Percentiles rank a stretch among this genome's conserved stretches.
phyloP scores from a whole-genome alignment of 768 basidiomycete species.

The Leccinum variicolor region DNA sequence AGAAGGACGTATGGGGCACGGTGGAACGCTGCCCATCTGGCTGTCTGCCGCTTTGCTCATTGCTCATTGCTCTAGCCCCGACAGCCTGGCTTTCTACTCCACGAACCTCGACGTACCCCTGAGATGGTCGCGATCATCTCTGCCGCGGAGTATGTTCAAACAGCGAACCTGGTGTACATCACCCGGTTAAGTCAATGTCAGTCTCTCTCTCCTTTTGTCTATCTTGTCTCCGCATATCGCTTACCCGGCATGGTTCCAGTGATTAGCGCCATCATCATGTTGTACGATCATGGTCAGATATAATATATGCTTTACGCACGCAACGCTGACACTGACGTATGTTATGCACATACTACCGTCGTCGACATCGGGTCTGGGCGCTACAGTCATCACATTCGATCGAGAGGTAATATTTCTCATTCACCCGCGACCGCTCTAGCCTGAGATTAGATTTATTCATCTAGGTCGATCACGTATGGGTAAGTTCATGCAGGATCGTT shows the following conservation, averaged over 20 bases:
- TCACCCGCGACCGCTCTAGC: neutral
- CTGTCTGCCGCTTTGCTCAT: neutral
- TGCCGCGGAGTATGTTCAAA: neutral
- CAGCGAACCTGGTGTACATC: slow-evolving; percentile 1
- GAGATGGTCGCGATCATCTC: neutral
- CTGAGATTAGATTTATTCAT: neutral
- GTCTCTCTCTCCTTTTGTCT: neutral
- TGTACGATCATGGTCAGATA: slow-evolving; percentile 21
- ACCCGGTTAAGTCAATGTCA: slow-evolving; percentile 11
- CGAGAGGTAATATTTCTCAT: slow-evolving; percentile 10
- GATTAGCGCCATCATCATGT: slow-evolving; percentile 2
- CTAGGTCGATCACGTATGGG: slow-evolving; percentile 22
- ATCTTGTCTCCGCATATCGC: neutral
- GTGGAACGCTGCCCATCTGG: neutral
- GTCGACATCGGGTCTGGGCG: neutral
- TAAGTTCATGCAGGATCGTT: neutral
- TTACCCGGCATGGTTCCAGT: slow-evolving; percentile 1
- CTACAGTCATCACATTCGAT: slow-evolving; percentile 14
- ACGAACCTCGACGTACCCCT: neutral
- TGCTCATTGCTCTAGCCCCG: neutral
- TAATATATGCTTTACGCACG: neutral
- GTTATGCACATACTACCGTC: neutral
- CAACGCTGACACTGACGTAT: neutral
- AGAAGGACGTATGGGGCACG: neutral
- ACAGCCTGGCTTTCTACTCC: neutral